Base-by-base conservation (phyloP, 2,329 filamentous ascomycete genomes). In the Lasiodiplodia sp. region DNA sequence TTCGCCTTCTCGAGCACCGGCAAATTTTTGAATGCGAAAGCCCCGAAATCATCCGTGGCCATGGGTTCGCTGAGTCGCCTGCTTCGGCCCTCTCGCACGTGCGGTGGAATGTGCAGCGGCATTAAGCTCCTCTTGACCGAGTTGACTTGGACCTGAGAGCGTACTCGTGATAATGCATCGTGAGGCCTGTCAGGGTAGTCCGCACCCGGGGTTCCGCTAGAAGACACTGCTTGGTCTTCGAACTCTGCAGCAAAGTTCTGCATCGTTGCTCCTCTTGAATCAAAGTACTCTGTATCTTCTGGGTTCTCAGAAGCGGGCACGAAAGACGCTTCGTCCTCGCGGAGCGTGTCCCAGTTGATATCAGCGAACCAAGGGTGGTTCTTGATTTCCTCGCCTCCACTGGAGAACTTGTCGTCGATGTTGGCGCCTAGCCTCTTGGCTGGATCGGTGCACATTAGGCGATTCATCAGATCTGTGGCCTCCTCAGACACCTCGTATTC, bases 241-340 rank as follows among this genome's bases (percentile, higher is more conserved):
- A 97, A 91, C 78, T 99, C 96, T 71, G 97, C 94, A 0, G 92
- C 90, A 78, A 99, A 99, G 3, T 92, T 92, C 75, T 97, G 93
- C 72, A 98, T 86, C 1, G 94, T 96, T 18, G 96, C 96, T 34
- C 96, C 96, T 72, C 96, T 88, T 25, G 93, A 82, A 81, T 99
- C 96, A 74, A 99, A 99, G 77, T 99, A 99, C 76, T 99, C 96
- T 0, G 96, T 99, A 76, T 99, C 95, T 78, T 99, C 96, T 0
- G 93, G 94, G 73, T 99, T 95, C 75, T 97, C 93, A 1, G 92
- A 91, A 51, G 92, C 92, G 0, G 96, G 96, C 12, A 99, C 91
- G 77, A 99, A 99, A 69, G 97, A 93, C 3, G 96, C 94, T 76
- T 97, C 94, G 71, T 98, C 95, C 75, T 98, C 91, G n/a, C 97